Conservation (phyloP, 129 eudicot genomes). For the Cynara cardunculus region DNA sequence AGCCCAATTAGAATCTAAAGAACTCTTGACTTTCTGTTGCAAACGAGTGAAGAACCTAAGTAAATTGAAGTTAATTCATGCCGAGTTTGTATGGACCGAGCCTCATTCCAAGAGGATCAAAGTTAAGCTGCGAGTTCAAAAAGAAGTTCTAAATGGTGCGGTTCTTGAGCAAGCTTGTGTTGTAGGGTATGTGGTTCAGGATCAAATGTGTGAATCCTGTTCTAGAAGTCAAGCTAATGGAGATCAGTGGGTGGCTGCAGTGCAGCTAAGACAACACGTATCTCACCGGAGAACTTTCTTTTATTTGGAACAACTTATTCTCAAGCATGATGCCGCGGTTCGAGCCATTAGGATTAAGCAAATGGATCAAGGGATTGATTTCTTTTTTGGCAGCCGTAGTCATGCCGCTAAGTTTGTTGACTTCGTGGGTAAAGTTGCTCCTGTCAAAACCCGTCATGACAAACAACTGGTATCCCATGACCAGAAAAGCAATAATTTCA, state of each 20-base stretch:
- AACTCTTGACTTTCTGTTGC: constrained; percentile 57
- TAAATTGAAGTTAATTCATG: constrained; percentile 32
- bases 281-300: constrained; percentile 60
- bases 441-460: constrained; percentile 35
- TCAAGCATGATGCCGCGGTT: constrained; percentile 57
- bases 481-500: constrained; percentile 46
- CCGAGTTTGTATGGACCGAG: constrained; percentile 51
- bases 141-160: constrained; percentile 54
- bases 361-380: constrained; percentile 57
- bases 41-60: constrained; percentile 40
- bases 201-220: constrained; percentile 60
- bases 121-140: constrained; percentile 44
- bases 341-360: constrained; percentile 50
- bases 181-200: constrained; percentile 52
- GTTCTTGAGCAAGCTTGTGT: constrained; percentile 43
- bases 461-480: constrained; percentile 60
- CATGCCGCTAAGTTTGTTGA: constrained; percentile 56
- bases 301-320: constrained; percentile 57
- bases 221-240: constrained; percentile 45
- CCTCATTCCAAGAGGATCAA: constrained; percentile 56
- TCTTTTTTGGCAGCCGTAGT: constrained; percentile 51
- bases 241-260: constrained; percentile 65
- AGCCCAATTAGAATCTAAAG: constrained; percentile 57
- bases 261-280: constrained; percentile 56
- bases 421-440: constrained; percentile 50